Evolutionary conservation across 352 stramenopile species (phyloP).

Genomic region (Globisporangium nodosum): DNA sequence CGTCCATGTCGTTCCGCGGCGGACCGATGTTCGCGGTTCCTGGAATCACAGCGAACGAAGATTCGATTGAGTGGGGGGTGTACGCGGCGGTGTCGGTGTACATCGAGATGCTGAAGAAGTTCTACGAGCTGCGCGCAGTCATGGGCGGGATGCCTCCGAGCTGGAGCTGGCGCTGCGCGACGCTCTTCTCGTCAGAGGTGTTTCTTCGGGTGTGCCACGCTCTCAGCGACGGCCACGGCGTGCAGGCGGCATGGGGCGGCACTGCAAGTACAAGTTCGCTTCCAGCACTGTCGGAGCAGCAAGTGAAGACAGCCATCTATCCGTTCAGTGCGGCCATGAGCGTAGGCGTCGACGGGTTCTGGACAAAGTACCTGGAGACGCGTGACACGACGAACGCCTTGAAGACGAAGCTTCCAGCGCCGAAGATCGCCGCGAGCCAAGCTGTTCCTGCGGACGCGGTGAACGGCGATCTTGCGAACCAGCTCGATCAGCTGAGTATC

Average conservation of each 20-base stretch:
- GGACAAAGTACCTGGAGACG: not conserved
- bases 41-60: not conserved
- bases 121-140: constrained; percentile 46
- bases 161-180: constrained; percentile 24
- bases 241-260: constrained; percentile 13
- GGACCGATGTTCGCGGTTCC: not conserved
- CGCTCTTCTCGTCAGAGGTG: constrained; percentile 59
- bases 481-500: not conserved
- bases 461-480: not conserved
- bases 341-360: not conserved
- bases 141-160: constrained; percentile 36
- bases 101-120: constrained; percentile 45
- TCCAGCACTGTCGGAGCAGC: constrained; percentile 14
- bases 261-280: not conserved
- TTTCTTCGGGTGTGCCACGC: constrained; percentile 45
- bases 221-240: constrained; percentile 2
- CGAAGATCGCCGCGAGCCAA: not conserved
- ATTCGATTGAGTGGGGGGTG: constrained; percentile 37
- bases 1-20: not conserved
- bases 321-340: not conserved
- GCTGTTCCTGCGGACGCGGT: not conserved
- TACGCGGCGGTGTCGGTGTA: constrained; percentile 42
- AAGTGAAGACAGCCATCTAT: constrained; percentile 17
- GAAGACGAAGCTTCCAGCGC: not conserved
- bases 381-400: not conserved